These are phyloP conservation scores for Linnemannia hyalina DNA, from an alignment of 192 early-diverging fungal species.

Conservation along the genomic window DNA sequence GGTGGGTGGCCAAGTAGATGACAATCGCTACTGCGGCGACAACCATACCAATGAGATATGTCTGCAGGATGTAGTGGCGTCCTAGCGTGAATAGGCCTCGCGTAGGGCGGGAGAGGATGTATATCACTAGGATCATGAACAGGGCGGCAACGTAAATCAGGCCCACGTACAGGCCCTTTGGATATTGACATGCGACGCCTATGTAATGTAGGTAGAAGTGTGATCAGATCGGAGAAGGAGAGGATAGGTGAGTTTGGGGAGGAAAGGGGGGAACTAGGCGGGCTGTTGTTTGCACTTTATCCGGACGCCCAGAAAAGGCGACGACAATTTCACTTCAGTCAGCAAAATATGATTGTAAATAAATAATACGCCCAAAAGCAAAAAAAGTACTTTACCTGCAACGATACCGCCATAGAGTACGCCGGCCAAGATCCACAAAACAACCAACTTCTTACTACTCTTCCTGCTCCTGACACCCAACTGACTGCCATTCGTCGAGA, in stretches of 20 bases:
- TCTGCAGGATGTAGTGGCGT: conserved; percentile 48
- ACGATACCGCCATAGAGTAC: conserved; percentile 48
- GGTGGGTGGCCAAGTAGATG: conserved; percentile 25
- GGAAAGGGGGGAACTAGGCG: neutral
- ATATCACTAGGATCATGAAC: conserved; percentile 9
- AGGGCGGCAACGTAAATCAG: conserved; percentile 15
- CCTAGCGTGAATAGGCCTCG: conserved; percentile 30
- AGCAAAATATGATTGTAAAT: neutral
- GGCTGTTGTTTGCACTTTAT: neutral
- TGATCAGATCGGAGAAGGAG: neutral
- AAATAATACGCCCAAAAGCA: neutral
- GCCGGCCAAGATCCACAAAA: conserved; percentile 36
- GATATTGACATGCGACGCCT: conserved; percentile 54
- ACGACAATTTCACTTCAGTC: neutral
- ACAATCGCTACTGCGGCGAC: conserved; percentile 33
- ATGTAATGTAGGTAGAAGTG: neutral
- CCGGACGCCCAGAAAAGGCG: neutral
- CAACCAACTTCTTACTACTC: conserved; percentile 29
- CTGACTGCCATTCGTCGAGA: neutral
- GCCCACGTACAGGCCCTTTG: conserved; percentile 48
- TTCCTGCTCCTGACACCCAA: neutral
- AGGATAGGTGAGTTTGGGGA: neutral
- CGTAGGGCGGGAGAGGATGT: conserved; percentile 1
- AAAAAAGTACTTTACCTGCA: conserved; percentile 30
- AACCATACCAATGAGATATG: conserved; percentile 34